Conservation (phyloP, 2,329 filamentous ascomycete species). For the Aspergillaceae sp. region DNA sequence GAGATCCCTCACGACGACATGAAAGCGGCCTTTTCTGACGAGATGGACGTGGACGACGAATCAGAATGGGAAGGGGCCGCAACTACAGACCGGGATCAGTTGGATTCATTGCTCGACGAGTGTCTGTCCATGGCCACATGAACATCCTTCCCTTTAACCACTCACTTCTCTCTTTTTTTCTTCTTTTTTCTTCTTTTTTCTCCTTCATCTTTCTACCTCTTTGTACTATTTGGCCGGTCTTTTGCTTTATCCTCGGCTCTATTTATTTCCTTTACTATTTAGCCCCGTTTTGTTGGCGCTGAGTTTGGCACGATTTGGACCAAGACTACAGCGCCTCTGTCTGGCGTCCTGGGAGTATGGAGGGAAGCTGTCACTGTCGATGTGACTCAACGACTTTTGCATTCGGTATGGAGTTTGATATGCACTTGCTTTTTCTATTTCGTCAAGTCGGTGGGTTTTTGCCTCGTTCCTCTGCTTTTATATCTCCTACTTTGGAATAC, state of each 20-base stretch:
- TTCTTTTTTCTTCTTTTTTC: slow-evolving; percentile 3
- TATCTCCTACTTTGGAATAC: slow-evolving; percentile 2
- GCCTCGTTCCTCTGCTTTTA: slow-evolving; percentile 6
- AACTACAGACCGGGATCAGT: slow-evolving; percentile 27
- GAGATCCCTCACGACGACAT: slow-evolving; percentile 12
- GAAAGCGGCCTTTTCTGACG: slow-evolving; percentile 19
- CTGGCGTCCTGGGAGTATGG: slow-evolving; percentile 22
- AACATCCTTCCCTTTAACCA: slow-evolving; percentile 5
- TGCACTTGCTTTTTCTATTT: slow-evolving; percentile 12
- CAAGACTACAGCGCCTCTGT: slow-evolving; percentile 10
- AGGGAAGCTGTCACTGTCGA: slow-evolving; percentile 9
- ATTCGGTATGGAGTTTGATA: slow-evolving; percentile 19
- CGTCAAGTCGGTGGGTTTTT: too few species aligned
- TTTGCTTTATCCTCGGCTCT: slow-evolving; percentile 7
- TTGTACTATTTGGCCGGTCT: background rate
- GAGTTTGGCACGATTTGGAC: slow-evolving; percentile 1
- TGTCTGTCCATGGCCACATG: slow-evolving; percentile 35
- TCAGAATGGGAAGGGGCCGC: slow-evolving; percentile 34
- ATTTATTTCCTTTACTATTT: slow-evolving; percentile 4
- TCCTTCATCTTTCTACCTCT: slow-evolving; percentile 4
- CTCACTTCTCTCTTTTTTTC: background rate
- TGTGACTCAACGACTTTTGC: slow-evolving; percentile 14
- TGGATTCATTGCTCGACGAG: slow-evolving; percentile 32
- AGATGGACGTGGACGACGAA: slow-evolving; percentile 36
- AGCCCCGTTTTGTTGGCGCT: slow-evolving; percentile 4